Conservation (phyloP, 768 basidiomycete genomes). For the Naganishia kalamii region DNA sequence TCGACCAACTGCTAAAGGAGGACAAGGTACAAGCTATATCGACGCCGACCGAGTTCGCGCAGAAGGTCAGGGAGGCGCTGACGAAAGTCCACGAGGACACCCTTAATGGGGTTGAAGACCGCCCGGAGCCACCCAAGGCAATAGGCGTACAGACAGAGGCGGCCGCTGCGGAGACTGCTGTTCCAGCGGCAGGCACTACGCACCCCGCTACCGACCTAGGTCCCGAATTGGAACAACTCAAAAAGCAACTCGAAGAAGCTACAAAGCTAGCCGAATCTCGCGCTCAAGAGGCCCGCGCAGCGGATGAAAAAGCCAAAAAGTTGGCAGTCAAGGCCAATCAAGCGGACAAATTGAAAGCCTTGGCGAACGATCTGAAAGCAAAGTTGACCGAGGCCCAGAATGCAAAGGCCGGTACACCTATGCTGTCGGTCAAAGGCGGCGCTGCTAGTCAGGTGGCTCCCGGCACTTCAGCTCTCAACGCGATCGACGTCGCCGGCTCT, state of each 20-base stretch:
- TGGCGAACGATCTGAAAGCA: background rate
- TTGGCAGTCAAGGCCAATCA: constrained; percentile 17
- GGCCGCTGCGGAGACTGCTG: background rate
- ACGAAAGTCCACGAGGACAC: background rate
- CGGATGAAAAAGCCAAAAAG: constrained; percentile 19
- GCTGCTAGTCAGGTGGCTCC: background rate
- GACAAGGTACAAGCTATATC: background rate
- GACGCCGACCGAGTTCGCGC: background rate
- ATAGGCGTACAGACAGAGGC: constrained; percentile 9
- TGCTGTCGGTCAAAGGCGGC: constrained; percentile 4
- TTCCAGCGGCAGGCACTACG: background rate
- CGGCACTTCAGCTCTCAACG: background rate
- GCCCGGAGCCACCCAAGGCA: background rate
- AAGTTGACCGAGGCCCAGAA: background rate
- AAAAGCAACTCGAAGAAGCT: constrained; percentile 8
- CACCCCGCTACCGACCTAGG: background rate
- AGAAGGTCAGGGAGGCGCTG: background rate
- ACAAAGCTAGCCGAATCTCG: background rate
- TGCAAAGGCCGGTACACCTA: background rate
- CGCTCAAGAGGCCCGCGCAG: constrained; percentile 9
- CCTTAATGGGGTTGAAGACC: background rate
- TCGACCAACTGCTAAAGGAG: background rate
- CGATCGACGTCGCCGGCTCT: background rate
- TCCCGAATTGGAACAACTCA: background rate
- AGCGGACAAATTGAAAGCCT: constrained; percentile 15